Evolutionary conservation across 345 rosid species (phyloP), one percentile per base, ranked within the genome.

Genomic region (Carallia pectinifolia): DNA sequence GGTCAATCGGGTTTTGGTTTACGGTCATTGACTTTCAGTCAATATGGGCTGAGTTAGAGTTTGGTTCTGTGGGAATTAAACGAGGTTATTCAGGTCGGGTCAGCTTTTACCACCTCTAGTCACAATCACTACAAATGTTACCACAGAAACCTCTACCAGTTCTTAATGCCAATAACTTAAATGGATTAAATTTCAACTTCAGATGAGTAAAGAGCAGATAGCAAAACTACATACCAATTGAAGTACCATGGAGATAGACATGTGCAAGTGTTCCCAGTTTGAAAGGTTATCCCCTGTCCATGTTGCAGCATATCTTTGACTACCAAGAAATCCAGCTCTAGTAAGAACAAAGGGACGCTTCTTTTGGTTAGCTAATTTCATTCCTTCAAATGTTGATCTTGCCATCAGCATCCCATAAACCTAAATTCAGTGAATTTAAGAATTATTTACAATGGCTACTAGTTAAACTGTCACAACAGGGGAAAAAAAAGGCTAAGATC

Each of bases 221-320:
- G 19, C 56, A 69, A 69, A 61, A 56, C 19, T 44, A 18, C 93
- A 84, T 85, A 93, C 98, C 94, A 93, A 83, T 76, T 91, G 96
- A 82, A 93, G 96, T n/a, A 89, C 87, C 98, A 93, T 90, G 38
- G 90, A 79, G 80, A 93, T 82, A 69, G 92, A 86, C 98, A 89
- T 89, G 79, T 89, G 96, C 56, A 90, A 77, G 77, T 93, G 97
- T 79, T 93, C 96, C 98, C 97, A 89, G 50, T 76, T 93, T 73
- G 98, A 90, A 69, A 88, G 86, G 74, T 93, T 93, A 84, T 93
- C 98, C 75, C 97, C 96, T 0, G 97, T 90, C 98, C 98, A 90
- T 33, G 94, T 93, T 44, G 98, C 97, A 64, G 96, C 96, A 82
- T 87, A 87, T 75, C 88, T 89, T 75, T 93, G 97, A 70, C 94